These are phyloP conservation scores for Rhizopogon parksii DNA, from an alignment of 1,284 basidiomycete genomes.

Conservation along the genomic window DNA sequence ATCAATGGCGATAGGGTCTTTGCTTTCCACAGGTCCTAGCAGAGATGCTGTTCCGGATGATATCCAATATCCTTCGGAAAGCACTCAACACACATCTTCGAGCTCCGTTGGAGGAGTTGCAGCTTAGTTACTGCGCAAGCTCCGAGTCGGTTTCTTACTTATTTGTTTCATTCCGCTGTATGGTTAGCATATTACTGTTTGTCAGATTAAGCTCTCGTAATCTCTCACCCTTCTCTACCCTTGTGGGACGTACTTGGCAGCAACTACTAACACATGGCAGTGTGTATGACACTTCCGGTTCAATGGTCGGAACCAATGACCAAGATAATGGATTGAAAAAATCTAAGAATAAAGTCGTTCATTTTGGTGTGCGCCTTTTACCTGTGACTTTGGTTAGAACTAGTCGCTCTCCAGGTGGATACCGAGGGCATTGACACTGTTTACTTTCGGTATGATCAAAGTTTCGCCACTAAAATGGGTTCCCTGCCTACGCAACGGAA, in stretches of 20 bases:
- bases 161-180: constrained; percentile 1
- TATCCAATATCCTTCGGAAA: constrained; percentile 18
- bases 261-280: neutral
- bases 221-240: constrained; percentile 1
- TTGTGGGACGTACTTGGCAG: constrained; percentile 1
- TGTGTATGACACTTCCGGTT: neutral
- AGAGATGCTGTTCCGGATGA: constrained; percentile 24
- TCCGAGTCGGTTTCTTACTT: neutral
- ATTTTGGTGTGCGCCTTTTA: too few relatives aligned
- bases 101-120: neutral
- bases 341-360: too few relatives aligned
- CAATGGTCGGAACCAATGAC: neutral
- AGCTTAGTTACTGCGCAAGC: neutral
- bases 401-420: too few relatives aligned
- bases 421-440: too few relatives aligned
- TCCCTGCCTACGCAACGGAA: too few relatives aligned
- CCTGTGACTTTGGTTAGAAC: too few relatives aligned
- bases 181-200: constrained; percentile 3
- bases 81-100: constrained; percentile 10
- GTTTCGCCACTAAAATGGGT: too few relatives aligned
- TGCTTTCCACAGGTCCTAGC: constrained; percentile 24
- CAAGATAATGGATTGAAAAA: neutral
- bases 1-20: constrained; percentile 29
- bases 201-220: constrained; percentile 6
- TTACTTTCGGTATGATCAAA: too few relatives aligned